Percentiles rank a stretch among this genome's conserved stretches.
Evolutionary conservation across 768 basidiomycete species (phyloP).

Genomic region (Podaxis pistillaris): DNA sequence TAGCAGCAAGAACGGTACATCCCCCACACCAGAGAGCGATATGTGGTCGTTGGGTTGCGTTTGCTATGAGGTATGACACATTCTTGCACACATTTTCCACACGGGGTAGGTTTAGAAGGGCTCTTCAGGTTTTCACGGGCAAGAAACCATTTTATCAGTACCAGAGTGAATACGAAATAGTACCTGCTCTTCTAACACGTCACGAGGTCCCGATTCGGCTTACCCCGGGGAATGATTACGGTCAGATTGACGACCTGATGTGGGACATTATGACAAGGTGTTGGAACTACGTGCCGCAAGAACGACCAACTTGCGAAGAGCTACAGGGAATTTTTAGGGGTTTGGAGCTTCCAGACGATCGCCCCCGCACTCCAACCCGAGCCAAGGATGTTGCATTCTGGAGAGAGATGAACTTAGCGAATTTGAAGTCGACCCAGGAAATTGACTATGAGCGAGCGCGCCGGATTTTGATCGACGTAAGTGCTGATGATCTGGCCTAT

Average conservation of each 20-base stretch:
- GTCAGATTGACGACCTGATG: too few species aligned
- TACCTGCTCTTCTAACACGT: too few species aligned
- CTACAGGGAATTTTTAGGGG: not conserved
- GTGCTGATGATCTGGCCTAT: too few species aligned
- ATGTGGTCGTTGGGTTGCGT: conserved; percentile 5
- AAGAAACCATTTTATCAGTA: not conserved
- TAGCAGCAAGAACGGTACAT: not conserved
- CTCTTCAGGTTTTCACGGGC: not conserved
- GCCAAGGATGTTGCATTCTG: not conserved
- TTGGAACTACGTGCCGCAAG: not conserved
- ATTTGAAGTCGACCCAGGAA: not conserved
- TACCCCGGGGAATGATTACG: not conserved
- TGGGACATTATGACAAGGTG: not conserved
- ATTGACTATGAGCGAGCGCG: not conserved
- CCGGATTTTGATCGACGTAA: not conserved
- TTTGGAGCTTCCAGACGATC: not conserved
- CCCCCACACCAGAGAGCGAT: not conserved
- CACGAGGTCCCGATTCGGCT: not conserved
- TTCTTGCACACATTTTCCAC: too few species aligned
- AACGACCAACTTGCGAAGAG: not conserved
- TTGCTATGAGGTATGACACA: not conserved
- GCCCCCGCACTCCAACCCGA: not conserved
- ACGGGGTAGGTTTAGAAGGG: not conserved
- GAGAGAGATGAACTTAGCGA: not conserved
- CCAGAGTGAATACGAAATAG: too few species aligned